Conservation (phyloP, 495 filamentous ascomycete genomes). For the Penicillium lividum region DNA sequence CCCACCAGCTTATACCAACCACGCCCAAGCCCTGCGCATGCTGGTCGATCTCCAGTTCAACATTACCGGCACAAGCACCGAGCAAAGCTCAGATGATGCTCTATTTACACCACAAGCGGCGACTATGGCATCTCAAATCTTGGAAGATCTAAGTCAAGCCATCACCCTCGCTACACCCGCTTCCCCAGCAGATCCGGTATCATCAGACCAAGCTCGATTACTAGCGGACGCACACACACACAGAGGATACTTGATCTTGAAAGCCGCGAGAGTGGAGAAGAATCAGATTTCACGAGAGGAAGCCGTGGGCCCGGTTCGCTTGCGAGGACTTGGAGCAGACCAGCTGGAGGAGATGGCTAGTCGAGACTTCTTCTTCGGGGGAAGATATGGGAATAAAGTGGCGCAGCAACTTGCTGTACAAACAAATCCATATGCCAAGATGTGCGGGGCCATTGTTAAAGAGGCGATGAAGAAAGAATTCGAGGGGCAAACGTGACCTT, state of each 20-base stretch:
- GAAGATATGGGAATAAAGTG: slow-evolving; percentile 75
- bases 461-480: slow-evolving; percentile 81
- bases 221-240: slow-evolving; percentile 76
- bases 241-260: slow-evolving; percentile 68
- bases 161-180: slow-evolving; percentile 63
- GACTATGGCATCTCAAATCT: slow-evolving; percentile 36
- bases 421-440: slow-evolving; percentile 85
- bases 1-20: slow-evolving; percentile 74
- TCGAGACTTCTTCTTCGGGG: slow-evolving; percentile 72
- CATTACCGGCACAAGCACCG: neutral
- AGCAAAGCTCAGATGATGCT: slow-evolving; percentile 12
- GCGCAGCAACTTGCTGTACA: slow-evolving; percentile 74
- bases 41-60: slow-evolving; percentile 28
- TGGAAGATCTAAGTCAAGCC: slow-evolving; percentile 65
- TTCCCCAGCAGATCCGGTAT: slow-evolving; percentile 53
- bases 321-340: slow-evolving; percentile 43
- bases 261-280: slow-evolving; percentile 55
- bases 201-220: slow-evolving; percentile 58
- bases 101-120: slow-evolving; percentile 25
- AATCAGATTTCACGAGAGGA: neutral
- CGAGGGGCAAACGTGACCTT: neutral
- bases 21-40: slow-evolving; percentile 69
- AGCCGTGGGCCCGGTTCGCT: slow-evolving; percentile 32
- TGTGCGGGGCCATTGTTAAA: slow-evolving; percentile 84
- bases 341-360: slow-evolving; percentile 73